These are phyloP conservation scores for Rutstroemia sp. DNA, from an alignment of 2,329 filamentous ascomycete species.

Conservation along the genomic window DNA sequence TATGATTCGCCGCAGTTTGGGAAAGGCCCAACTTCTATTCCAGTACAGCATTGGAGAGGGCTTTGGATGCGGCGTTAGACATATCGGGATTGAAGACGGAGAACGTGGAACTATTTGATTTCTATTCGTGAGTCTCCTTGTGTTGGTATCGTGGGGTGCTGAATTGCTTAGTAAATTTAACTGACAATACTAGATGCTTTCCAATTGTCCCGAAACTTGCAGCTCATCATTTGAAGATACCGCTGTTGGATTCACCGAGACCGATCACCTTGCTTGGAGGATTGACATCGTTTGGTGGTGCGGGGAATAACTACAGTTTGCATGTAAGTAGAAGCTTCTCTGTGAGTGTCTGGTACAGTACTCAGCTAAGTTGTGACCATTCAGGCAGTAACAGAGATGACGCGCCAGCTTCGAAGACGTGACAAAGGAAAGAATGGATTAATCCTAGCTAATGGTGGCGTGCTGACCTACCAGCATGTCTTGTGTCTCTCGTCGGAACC, in stretches of 20 bases:
- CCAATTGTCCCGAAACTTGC: constrained; percentile 64
- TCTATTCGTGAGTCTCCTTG: constrained; percentile 47
- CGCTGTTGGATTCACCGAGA: constrained; percentile 38
- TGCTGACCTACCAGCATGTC: constrained; percentile 58
- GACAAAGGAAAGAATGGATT: constrained; percentile 41
- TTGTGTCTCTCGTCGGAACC: constrained; percentile 47
- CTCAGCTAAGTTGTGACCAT: neutral
- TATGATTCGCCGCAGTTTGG: constrained; percentile 43
- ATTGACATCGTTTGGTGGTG: constrained; percentile 61
- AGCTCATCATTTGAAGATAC: constrained; percentile 49
- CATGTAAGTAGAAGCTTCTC: constrained; percentile 39
- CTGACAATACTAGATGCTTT: constrained; percentile 46
- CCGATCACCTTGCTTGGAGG: constrained; percentile 57
- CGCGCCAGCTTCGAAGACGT: constrained; percentile 37
- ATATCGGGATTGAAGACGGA: constrained; percentile 39
- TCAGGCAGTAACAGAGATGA: constrained; percentile 47
- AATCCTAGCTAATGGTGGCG: constrained; percentile 58
- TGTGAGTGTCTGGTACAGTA: too few relatives aligned
- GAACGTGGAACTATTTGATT: constrained; percentile 54
- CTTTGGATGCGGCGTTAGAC: constrained; percentile 46
- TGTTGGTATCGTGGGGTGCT: neutral
- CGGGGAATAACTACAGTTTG: constrained; percentile 66
- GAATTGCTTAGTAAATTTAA: neutral
- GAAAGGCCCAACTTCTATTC: constrained; percentile 49
- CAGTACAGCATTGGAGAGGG: constrained; percentile 49